Conservation (phyloP, 306 rosid genomes). For the Canavalia ensiformis region DNA sequence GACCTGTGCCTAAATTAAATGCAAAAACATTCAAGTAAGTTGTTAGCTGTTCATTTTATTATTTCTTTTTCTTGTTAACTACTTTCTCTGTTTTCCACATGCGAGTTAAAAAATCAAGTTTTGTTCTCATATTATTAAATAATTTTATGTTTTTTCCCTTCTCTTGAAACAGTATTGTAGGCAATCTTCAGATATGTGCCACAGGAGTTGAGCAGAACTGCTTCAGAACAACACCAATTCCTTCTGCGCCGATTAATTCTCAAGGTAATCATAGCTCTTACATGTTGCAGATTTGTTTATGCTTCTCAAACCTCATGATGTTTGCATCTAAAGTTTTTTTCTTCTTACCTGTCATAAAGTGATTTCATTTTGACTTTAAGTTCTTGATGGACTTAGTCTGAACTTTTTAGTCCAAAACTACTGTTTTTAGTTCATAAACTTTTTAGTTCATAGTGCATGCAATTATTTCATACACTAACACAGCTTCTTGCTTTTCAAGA, state of each 20-base stretch:
- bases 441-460: not conserved
- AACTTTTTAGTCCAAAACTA: conserved; percentile 2
- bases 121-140: conserved; percentile 4
- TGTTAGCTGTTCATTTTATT: conserved; percentile 21
- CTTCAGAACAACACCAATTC: conserved; percentile 56
- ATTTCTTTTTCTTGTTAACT: not conserved
- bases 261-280: conserved; percentile 67
- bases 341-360: conserved; percentile 28
- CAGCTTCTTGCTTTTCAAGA: conserved; percentile 52
- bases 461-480: conserved; percentile 47
- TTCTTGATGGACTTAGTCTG: conserved; percentile 36
- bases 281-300: conserved; percentile 28
- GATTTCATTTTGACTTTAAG: conserved; percentile 42
- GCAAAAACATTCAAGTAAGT: conserved; percentile 89
- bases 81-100: conserved; percentile 10
- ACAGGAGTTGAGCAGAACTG: conserved; percentile 67
- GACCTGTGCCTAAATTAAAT: conserved; percentile 75
- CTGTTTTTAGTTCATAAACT: conserved; percentile 22
- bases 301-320: conserved; percentile 37
- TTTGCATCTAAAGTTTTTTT: conserved; percentile 28
- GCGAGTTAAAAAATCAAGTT: not conserved
- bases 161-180: conserved; percentile 68
- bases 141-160: conserved; percentile 37
- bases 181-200: conserved; percentile 84
- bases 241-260: conserved; percentile 58